Evolutionary conservation across 768 basidiomycete species (phyloP), one percentile per base, ranked within the genome.

Genomic region (Hericium erinaceus): DNA sequence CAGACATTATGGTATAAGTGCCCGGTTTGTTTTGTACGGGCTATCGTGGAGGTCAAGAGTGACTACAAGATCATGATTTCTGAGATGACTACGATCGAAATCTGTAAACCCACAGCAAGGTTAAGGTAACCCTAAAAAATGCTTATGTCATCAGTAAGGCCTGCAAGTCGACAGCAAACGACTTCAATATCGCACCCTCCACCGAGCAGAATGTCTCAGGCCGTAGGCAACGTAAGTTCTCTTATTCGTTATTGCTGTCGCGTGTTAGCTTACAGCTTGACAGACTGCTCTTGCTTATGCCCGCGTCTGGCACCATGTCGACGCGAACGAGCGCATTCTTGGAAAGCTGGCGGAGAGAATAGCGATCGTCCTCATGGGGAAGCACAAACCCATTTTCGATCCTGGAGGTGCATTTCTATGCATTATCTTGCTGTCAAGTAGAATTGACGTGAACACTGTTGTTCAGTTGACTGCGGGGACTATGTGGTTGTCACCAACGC

Each of bases 361-460:
- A 64, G 95, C 97, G 3, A 81, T 92, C 58, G 93, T 94, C 37
- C 79, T 99, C 49, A 98, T 98, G 95, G 97, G 95, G 67, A 99
- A 98, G 74, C 94, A 98, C 72, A 99, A 98, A 68, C 95, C 95
- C 6, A 92, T 95, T 41, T 98, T 91, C 66, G 93, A 98, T 72
- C 92, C 92, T 10, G 80, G 87, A 62, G 82, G 95, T 93, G 60
- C 58, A 87, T 26, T 7, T 74, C 7, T 40, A 41, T 37, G 12
- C 58, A 6, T 28, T 15, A 37, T 13, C 26, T 40, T 12, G 16
- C 16, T 37, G 28, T 13, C n/a, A 22, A 7, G 51, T 26, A 28
- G 40, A 22, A 33, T 54, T 16, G 44, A n/a, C 38, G 12, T 12
- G 38, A 15, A 28, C 46, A 38, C 41, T 18, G 26, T 46, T 54